Percentiles rank a stretch among this genome's conserved stretches.
These are phyloP conservation scores for Balakata baccata DNA, from an alignment of 345 rosid species.

Conservation along the genomic window DNA sequence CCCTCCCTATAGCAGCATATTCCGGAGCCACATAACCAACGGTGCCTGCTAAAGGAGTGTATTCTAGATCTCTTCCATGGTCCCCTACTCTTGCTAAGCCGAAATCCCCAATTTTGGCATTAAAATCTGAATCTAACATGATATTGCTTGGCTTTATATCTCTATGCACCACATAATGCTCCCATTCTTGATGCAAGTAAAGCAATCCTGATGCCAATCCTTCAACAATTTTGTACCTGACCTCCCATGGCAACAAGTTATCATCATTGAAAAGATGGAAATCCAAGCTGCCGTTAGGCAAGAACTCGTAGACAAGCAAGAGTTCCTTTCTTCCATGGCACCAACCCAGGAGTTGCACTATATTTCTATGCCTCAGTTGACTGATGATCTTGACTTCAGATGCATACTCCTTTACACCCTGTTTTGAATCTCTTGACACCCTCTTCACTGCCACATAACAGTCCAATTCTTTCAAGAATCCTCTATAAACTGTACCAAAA, in stretches of 20 bases:
- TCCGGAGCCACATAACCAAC: slow-evolving; percentile 25
- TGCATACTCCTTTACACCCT: slow-evolving; percentile 21
- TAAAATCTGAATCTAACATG: slow-evolving; percentile 21
- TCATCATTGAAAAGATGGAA: not conserved
- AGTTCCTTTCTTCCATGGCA: not conserved
- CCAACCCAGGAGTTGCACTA: not conserved
- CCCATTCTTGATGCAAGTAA: slow-evolving; percentile 23
- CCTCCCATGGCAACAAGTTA: slow-evolving; percentile 17
- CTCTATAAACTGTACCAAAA: too few relatives aligned
- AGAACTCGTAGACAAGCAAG: slow-evolving; percentile 4
- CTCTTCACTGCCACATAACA: too few relatives aligned
- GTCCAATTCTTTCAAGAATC: too few relatives aligned
- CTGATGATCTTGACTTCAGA: not conserved
- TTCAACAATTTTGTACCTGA: slow-evolving; percentile 11
- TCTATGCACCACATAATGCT: slow-evolving; percentile 21
- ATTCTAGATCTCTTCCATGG: slow-evolving; percentile 10
- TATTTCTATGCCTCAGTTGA: not conserved
- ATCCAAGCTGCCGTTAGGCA: slow-evolving; percentile 11
- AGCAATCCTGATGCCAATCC: slow-evolving; percentile 22
- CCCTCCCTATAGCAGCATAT: slow-evolving; percentile 11
- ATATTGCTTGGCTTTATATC: slow-evolving; percentile 27
- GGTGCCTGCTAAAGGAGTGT: slow-evolving; percentile 24
- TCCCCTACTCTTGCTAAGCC: slow-evolving; percentile 17
- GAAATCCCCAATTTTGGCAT: slow-evolving; percentile 23
- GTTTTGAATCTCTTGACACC: slow-evolving; percentile 13